Conservation (phyloP, 768 basidiomycete species). For the Neoboletus magnificus region DNA sequence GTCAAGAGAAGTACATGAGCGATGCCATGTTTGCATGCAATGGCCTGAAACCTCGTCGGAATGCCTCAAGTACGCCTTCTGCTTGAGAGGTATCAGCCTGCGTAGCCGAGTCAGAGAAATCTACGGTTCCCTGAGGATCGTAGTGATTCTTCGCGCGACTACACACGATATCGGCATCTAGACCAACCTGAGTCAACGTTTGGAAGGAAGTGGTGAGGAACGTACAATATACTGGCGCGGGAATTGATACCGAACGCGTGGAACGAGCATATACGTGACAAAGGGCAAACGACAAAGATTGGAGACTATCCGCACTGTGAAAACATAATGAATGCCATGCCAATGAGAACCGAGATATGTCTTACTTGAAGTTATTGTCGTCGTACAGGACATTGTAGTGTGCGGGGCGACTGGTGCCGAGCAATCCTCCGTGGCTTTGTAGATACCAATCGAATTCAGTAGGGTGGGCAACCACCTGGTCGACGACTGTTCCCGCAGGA, state of each 20-base stretch:
- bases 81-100: conserved; percentile 40
- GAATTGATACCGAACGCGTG: conserved; percentile 79
- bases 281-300: conserved; percentile 67
- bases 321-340: conserved; percentile 6
- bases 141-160: conserved; percentile 80
- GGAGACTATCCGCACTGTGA: conserved; percentile 60
- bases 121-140: conserved; percentile 54
- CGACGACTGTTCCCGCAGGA: conserved; percentile 75
- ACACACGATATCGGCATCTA: conserved; percentile 77
- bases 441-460: conserved; percentile 78
- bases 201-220: neutral
- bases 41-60: conserved; percentile 52
- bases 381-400: conserved; percentile 47
- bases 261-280: conserved; percentile 81
- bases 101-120: conserved; percentile 60
- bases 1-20: conserved; percentile 59
- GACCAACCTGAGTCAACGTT: neutral
- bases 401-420: conserved; percentile 71
- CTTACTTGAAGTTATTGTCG: conserved; percentile 60
- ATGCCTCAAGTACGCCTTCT: conserved; percentile 45
- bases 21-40: conserved; percentile 48
- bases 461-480: conserved; percentile 65
- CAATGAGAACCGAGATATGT: neutral
- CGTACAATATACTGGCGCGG: conserved; percentile 80
- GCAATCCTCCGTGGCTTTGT: conserved; percentile 70